Evolutionary conservation across 148 eudicot genomes (phyloP).

Genomic region (Chenopodium suecicum): DNA sequence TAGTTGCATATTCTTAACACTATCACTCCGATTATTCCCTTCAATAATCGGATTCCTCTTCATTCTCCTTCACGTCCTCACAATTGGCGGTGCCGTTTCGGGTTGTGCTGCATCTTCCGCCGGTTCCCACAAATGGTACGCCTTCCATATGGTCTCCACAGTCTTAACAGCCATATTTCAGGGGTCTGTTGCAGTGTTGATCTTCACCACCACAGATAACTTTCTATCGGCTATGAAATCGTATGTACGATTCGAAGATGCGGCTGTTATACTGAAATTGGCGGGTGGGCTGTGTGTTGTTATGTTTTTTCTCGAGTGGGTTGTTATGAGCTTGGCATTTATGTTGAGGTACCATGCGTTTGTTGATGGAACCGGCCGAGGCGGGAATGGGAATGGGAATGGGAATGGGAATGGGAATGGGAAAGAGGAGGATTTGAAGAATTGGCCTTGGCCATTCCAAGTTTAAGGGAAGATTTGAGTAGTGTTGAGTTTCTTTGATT

Average conservation of each 20-base stretch:
- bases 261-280: constrained; percentile 37
- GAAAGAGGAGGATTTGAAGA: constrained; percentile 36
- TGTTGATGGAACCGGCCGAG: constrained; percentile 21
- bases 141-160: constrained; percentile 45
- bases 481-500: background rate
- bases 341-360: constrained; percentile 35
- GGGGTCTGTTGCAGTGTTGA: constrained; percentile 43
- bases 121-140: constrained; percentile 35
- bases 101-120: constrained; percentile 34
- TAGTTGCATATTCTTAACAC: constrained; percentile 39
- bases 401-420: background rate
- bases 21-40: constrained; percentile 37
- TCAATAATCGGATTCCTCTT: constrained; percentile 26
- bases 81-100: constrained; percentile 42
- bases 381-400: constrained; percentile 1
- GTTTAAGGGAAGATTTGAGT: background rate
- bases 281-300: constrained; percentile 46
- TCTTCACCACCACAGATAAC: constrained; percentile 36
- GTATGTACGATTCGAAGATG: constrained; percentile 46
- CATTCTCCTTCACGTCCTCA: constrained; percentile 45
- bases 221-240: constrained; percentile 36
- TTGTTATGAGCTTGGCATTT: constrained; percentile 41
- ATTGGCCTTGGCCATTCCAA: constrained; percentile 35
- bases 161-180: constrained; percentile 49
- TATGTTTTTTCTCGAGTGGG: constrained; percentile 50